Conservation (phyloP, 306 rosid genomes). For the Pueraria montana region DNA sequence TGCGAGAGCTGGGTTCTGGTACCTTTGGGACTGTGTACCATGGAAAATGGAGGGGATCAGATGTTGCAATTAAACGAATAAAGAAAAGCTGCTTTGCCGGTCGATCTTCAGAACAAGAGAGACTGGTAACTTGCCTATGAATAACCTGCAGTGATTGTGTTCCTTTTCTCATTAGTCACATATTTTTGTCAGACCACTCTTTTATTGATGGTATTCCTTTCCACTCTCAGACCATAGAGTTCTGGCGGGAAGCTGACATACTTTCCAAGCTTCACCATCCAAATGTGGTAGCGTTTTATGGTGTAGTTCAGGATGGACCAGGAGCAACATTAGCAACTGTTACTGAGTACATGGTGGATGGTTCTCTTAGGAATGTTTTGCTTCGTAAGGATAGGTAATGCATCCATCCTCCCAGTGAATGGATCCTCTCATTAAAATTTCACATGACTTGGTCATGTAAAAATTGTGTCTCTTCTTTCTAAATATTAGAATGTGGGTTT, state of each 20-base stretch:
- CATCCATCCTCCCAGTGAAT: neutral
- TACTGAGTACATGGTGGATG: slow-evolving; percentile 90
- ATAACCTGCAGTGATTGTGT: slow-evolving; percentile 9
- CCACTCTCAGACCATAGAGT: slow-evolving; percentile 71
- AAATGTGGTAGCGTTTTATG: slow-evolving; percentile 92
- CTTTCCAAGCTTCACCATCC: slow-evolving; percentile 98
- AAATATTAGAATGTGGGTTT: neutral
- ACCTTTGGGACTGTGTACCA: slow-evolving; percentile 94
- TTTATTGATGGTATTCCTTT: slow-evolving; percentile 43
- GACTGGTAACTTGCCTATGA: slow-evolving; percentile 67
- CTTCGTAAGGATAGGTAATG: slow-evolving; percentile 87
- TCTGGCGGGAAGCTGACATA: slow-evolving; percentile 95
- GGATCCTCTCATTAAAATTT: neutral
- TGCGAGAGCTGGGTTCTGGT: slow-evolving; percentile 88
- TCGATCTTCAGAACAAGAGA: slow-evolving; percentile 90
- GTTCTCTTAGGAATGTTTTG: slow-evolving; percentile 89
- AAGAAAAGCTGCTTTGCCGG: slow-evolving; percentile 91
- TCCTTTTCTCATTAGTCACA: slow-evolving; percentile 19
- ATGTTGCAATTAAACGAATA: slow-evolving; percentile 92
- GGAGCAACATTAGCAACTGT: slow-evolving; percentile 90
- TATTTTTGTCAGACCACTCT: slow-evolving; percentile 20
- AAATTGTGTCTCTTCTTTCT: neutral
- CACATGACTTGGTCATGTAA: neutral
- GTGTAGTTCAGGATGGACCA: slow-evolving; percentile 93
- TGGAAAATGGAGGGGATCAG: slow-evolving; percentile 92